These are phyloP conservation scores for Bonia amplexicaulis DNA, from an alignment of 176 grass and related monocot genomes.

Conservation along the genomic window DNA sequence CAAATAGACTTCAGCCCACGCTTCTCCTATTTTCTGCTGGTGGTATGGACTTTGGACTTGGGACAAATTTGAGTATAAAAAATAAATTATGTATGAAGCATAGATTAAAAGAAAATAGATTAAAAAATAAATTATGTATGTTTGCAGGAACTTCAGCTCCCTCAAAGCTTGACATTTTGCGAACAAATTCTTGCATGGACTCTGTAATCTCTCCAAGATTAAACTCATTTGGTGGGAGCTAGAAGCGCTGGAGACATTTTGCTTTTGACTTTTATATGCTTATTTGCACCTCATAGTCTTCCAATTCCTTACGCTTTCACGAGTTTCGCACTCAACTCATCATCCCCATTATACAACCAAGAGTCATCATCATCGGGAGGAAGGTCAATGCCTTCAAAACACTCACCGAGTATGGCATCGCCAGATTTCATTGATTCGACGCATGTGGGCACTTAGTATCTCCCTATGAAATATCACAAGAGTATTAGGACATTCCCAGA, in stretches of 20 bases:
- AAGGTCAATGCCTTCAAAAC: conserved; percentile 59
- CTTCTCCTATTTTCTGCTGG: neutral
- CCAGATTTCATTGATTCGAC: conserved; percentile 83
- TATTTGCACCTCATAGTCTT: conserved; percentile 67
- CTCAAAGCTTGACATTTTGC: conserved; percentile 86
- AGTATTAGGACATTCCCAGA: neutral
- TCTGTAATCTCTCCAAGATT: conserved; percentile 76
- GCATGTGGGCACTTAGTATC: conserved; percentile 67
- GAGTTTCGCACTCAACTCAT: conserved; percentile 73
- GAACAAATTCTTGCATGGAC: conserved; percentile 89
- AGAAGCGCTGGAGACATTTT: conserved; percentile 34
- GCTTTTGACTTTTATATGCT: conserved; percentile 57
- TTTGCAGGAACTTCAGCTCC: conserved; percentile 83
- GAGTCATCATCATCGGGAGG: conserved; percentile 70
- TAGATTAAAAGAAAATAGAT: neutral
- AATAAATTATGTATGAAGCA: neutral
- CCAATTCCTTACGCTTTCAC: conserved; percentile 80
- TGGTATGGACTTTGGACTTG: neutral
- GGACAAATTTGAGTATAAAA: neutral
- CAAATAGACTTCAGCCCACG: too few species aligned
- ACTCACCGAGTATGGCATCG: conserved; percentile 50
- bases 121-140: conserved; percentile 15
- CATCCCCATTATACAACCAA: conserved; percentile 81
- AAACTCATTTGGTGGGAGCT: conserved; percentile 48
- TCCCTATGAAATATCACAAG: conserved; percentile 47